These are phyloP conservation scores for Tolypocladium guangdongense DNA, from an alignment of 2,329 filamentous ascomycete species.

Conservation along the genomic window DNA sequence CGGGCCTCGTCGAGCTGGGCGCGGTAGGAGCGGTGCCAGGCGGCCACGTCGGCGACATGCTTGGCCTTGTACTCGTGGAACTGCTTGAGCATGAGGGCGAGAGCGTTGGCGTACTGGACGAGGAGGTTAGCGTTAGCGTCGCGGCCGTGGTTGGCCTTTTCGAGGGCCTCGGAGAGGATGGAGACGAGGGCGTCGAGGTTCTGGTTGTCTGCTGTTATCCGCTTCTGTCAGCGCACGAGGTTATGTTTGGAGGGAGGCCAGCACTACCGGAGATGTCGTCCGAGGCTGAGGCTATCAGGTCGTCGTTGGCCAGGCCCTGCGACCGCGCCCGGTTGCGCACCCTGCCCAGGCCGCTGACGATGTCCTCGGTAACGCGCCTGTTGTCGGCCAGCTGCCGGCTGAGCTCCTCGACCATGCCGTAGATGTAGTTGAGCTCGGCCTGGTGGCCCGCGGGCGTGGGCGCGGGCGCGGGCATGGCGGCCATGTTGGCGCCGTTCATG, in stretches of 20 bases:
- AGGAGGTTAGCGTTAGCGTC: conserved; percentile 50
- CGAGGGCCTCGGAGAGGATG: conserved; percentile 49
- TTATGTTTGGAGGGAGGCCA: background rate
- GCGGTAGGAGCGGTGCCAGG: conserved; percentile 58
- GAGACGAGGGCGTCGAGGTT: conserved; percentile 53
- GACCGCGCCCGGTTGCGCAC: conserved; percentile 46
- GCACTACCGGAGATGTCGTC: conserved; percentile 44
- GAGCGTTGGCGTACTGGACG: conserved; percentile 44
- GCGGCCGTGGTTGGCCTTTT: conserved; percentile 48
- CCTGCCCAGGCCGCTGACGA: conserved; percentile 50
- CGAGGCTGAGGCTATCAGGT: conserved; percentile 43
- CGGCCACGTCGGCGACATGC: conserved; percentile 48
- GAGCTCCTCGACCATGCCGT: conserved; percentile 56
- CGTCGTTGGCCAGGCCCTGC: conserved; percentile 44
- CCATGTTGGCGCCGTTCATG: conserved; percentile 36
- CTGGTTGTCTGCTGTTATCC: conserved; percentile 40
- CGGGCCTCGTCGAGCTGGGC: conserved; percentile 54
- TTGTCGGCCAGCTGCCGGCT: conserved; percentile 53
- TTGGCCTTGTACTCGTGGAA: conserved; percentile 56
- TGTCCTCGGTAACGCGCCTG: conserved; percentile 49
- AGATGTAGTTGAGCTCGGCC: conserved; percentile 57
- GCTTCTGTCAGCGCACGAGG: background rate
- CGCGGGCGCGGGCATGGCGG: conserved; percentile 29
- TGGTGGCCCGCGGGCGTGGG: conserved; percentile 56
- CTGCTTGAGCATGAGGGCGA: conserved; percentile 48